These are phyloP conservation scores for Prunus davidiana DNA, from an alignment of 306 rosid species.

Conservation along the genomic window DNA sequence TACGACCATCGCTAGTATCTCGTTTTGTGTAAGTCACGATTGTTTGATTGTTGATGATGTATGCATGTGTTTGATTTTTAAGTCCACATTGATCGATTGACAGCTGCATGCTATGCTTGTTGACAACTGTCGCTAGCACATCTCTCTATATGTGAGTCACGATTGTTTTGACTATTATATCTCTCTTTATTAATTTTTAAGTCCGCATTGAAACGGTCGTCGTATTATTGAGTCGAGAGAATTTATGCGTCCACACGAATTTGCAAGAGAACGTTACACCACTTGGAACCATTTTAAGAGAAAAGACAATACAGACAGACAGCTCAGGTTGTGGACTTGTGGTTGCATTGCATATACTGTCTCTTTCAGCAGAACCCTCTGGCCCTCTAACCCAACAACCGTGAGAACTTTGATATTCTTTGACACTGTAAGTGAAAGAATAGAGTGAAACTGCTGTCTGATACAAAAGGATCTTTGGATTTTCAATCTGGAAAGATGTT, in stretches of 20 bases:
- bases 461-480: not conserved
- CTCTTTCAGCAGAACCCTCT: too few relatives aligned
- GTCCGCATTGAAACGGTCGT: not conserved
- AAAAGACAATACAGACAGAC: not conserved
- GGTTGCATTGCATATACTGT: not conserved
- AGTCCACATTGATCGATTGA: not conserved
- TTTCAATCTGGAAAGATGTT: not conserved
- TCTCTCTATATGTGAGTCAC: too few relatives aligned
- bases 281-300: not conserved
- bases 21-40: not conserved
- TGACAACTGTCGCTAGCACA: too few relatives aligned
- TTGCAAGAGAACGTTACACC: not conserved
- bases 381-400: too few relatives aligned
- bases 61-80: not conserved
- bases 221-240: not conserved
- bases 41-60: not conserved
- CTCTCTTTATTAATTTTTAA: too few relatives aligned
- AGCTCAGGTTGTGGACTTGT: not conserved
- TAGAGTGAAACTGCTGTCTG: not conserved
- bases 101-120: too few relatives aligned
- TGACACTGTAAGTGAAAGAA: too few relatives aligned
- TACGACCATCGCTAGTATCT: too few relatives aligned
- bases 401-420: too few relatives aligned
- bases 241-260: not conserved
- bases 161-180: too few relatives aligned